Evolutionary conservation across 169 alveolate species (phyloP), one percentile per base, ranked within the genome.

Genomic region (Theileria equi): DNA sequence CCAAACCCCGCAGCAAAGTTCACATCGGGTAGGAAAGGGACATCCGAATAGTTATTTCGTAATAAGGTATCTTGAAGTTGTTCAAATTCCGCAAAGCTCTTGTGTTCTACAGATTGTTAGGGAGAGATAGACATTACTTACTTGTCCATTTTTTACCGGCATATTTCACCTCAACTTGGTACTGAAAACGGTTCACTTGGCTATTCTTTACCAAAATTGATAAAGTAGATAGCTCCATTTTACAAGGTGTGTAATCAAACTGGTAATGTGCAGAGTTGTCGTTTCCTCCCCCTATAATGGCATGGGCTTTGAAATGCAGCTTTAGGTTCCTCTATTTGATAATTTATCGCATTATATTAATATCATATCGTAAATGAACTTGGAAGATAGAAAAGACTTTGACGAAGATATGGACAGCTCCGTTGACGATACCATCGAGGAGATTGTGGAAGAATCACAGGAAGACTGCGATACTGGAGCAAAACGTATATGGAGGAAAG

Each of bases 1-100:
- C 52, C 78, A 16, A 65, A 25, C 36, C 73, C 65, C n/a, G 70
- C 65, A 8, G 72, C 41, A 6, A 65, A 25, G 45, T 74, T 60
- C 3, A 74, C 43, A 34, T 74, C 84, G 28, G 84, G 84, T 0
- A 74, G 66, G 19, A 66, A 26, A 19, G 84, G 84, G 28, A 74
- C 72, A 35, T 74, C 84, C 4, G 70, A 36, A 23, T 64, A 65
- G 6, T 74, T 65, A n/a, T 55, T 43, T 7, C 21, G 28, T 11
- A 63, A 26, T 28, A 74, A 59, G 43, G 57, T 43, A 4, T 66
- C 68, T 43, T 74, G 80, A 11, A 74, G 65, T 41, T 64, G 59
- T 44, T 74, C 84, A 40, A 74, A 74, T 44, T 74, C 84, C 10
- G 47, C 58, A 28, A 65, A 64, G 13, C 66, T 64, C 67, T 66